Percentiles rank a stretch among this genome's conserved stretches.
Evolutionary conservation across 1,139 yeast genomes (phyloP).

Genomic region (Zygosaccharomyces sapae): DNA sequence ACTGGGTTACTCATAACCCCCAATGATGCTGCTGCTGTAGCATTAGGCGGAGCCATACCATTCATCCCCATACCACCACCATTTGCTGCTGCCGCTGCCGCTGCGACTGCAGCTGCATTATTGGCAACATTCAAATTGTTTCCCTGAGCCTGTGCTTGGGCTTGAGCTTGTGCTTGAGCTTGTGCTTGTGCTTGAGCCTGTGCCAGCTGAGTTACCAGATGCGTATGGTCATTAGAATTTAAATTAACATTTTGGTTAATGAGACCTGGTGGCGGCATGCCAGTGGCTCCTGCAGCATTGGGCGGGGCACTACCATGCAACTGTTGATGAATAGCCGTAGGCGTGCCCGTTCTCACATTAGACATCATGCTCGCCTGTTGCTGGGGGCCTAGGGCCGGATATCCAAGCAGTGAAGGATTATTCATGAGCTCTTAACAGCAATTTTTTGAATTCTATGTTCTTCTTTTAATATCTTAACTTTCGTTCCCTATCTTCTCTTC

Average conservation of each 20-base stretch:
- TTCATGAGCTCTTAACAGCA: constrained; percentile 10
- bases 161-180: constrained; percentile 2
- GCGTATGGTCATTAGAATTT: constrained; percentile 12
- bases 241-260: constrained; percentile 12
- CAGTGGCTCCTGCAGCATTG: constrained; percentile 12
- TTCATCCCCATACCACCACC: constrained; percentile 8
- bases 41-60: constrained; percentile 21
- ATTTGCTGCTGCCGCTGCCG: constrained; percentile 6
- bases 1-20: constrained; percentile 10
- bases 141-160: constrained; percentile 7
- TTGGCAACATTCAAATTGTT: neutral
- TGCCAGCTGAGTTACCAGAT: constrained; percentile 15
- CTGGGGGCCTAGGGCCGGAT: constrained; percentile 17
- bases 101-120: neutral
- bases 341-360: constrained; percentile 14
- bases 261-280: constrained; percentile 22
- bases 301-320: constrained; percentile 10
- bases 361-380: constrained; percentile 16
- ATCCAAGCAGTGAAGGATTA: constrained; percentile 16
- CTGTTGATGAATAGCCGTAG: constrained; percentile 15
- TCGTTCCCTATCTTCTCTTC: neutral
- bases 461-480: neutral
- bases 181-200: constrained; percentile 5
- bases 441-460: neutral
- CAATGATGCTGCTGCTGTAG: constrained; percentile 5